A percentile compares a stretch with the other conserved stretches of the same genome.
phyloP scores from a whole-genome alignment of 2,329 filamentous ascomycete species.

The Penicillium sp. region DNA sequence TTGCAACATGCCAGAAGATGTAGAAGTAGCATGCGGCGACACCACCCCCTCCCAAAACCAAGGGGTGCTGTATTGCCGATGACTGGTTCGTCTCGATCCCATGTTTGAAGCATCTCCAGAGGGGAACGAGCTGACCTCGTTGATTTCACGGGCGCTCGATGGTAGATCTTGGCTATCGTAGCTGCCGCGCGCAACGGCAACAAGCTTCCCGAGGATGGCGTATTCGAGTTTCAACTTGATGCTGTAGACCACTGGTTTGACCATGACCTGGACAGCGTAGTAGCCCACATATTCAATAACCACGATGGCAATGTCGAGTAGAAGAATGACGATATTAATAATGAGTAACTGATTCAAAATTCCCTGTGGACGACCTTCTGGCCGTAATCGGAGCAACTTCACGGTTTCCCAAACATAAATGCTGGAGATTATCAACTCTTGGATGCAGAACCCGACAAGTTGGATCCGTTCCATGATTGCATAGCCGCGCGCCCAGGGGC shows the following conservation, averaged over 20 bases:
- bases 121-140: constrained; percentile 10
- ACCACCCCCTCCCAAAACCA: constrained; percentile 11
- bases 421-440: constrained; percentile 54
- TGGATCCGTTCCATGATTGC: constrained; percentile 55
- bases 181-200: constrained; percentile 26
- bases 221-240: constrained; percentile 57
- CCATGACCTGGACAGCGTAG: constrained; percentile 42
- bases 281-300: constrained; percentile 43
- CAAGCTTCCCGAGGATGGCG: constrained; percentile 53
- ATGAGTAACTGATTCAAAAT: constrained; percentile 52
- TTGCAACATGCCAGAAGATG: neutral
- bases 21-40: neutral
- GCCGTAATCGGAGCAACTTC: constrained; percentile 25
- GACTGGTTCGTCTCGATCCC: neutral
- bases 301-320: constrained; percentile 48
- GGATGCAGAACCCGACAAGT: constrained; percentile 55
- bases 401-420: constrained; percentile 55
- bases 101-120: constrained; percentile 2
- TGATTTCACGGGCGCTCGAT: constrained; percentile 15
- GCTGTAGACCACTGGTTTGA: constrained; percentile 42
- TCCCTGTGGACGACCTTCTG: constrained; percentile 16
- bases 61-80: constrained; percentile 10
- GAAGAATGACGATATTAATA: constrained; percentile 50
- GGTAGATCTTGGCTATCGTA: constrained; percentile 10
- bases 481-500: constrained; percentile 34